Evolutionary conservation across 805 yeast species (phyloP).

Genomic region (Wickerhamiella kazuoi): DNA sequence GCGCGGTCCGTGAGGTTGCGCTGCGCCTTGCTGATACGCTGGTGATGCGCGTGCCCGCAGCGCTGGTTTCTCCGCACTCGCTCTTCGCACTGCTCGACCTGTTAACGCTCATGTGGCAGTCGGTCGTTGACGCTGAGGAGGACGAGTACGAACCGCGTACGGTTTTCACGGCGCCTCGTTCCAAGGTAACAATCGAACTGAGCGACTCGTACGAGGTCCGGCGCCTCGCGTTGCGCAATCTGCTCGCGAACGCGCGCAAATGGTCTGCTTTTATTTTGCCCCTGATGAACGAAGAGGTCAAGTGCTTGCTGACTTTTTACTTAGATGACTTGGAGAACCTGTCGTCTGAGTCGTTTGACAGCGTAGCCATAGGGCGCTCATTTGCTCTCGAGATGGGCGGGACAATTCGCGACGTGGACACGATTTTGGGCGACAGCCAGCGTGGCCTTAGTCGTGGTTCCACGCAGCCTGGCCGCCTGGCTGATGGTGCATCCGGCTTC

Average conservation of each 20-base stretch:
- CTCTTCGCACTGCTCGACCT: constrained; percentile 69
- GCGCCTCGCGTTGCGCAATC: constrained; percentile 39
- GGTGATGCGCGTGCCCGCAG: constrained; percentile 50
- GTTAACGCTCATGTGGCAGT: constrained; percentile 55
- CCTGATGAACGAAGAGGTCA: constrained; percentile 54
- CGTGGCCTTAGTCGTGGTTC: not conserved
- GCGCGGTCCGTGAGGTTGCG: constrained; percentile 61
- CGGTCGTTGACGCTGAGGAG: constrained; percentile 67
- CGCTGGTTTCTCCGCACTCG: constrained; percentile 56
- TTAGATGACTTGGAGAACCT: constrained; percentile 27
- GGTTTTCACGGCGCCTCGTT: constrained; percentile 32
- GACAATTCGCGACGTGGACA: constrained; percentile 21
- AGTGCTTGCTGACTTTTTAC: constrained; percentile 62
- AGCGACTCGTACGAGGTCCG: constrained; percentile 72
- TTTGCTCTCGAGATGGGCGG: constrained; percentile 87
- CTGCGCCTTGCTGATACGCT: constrained; percentile 56
- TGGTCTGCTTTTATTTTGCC: constrained; percentile 51
- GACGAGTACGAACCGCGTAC: constrained; percentile 76
- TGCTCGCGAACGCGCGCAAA: constrained; percentile 38
- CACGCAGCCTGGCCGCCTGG: constrained; percentile 11
- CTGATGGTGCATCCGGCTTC: constrained; percentile 48
- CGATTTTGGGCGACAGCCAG: constrained; percentile 1
- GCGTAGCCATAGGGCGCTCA: constrained; percentile 63
- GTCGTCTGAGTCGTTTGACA: constrained; percentile 22
- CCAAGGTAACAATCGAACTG: constrained; percentile 34